These are phyloP conservation scores for Porpolomopsis calyptriformis DNA, from an alignment of 768 basidiomycete species.

Conservation along the genomic window DNA sequence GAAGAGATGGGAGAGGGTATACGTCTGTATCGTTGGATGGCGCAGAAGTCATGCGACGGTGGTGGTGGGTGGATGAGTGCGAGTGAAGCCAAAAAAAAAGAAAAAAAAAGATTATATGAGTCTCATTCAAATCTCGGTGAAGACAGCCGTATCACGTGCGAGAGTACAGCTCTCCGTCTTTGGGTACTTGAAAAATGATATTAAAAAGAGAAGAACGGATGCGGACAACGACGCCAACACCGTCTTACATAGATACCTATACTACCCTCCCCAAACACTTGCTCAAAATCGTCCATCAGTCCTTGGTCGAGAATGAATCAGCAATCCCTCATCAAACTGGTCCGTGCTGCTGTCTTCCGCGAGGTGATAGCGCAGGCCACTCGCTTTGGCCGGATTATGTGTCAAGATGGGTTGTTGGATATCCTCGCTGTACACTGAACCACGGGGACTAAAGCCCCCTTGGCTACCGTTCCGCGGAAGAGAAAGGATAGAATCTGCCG, in stretches of 20 bases:
- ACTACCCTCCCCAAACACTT: neutral
- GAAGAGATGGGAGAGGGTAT: slow-evolving; percentile 23
- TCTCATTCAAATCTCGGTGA: neutral
- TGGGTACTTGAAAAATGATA: neutral
- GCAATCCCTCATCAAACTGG: slow-evolving; percentile 29
- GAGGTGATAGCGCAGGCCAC: slow-evolving; percentile 45
- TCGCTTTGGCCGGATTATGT: slow-evolving; percentile 37
- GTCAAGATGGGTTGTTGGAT: slow-evolving; percentile 43
- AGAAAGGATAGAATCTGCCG: slow-evolving; percentile 55
- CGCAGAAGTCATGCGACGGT: slow-evolving; percentile 5
- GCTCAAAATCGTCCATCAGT: slow-evolving; percentile 31
- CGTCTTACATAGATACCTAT: neutral
- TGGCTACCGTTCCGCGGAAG: slow-evolving; percentile 35
- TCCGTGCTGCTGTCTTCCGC: slow-evolving; percentile 39
- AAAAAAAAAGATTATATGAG: neutral
- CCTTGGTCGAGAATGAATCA: slow-evolving; percentile 24
- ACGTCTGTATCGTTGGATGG: slow-evolving; percentile 1
- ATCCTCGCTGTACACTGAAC: slow-evolving; percentile 44
- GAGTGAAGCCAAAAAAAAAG: no score
- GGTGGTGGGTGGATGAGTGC: no score
- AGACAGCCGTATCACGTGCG: neutral
- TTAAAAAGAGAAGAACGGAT: no score
- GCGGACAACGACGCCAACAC: neutral
- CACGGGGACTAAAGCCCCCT: slow-evolving; percentile 30
- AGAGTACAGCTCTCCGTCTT: neutral